Evolutionary conservation across 1,284 basidiomycete genomes (phyloP).

Genomic region (Cutaneotrichosporon sp.): DNA sequence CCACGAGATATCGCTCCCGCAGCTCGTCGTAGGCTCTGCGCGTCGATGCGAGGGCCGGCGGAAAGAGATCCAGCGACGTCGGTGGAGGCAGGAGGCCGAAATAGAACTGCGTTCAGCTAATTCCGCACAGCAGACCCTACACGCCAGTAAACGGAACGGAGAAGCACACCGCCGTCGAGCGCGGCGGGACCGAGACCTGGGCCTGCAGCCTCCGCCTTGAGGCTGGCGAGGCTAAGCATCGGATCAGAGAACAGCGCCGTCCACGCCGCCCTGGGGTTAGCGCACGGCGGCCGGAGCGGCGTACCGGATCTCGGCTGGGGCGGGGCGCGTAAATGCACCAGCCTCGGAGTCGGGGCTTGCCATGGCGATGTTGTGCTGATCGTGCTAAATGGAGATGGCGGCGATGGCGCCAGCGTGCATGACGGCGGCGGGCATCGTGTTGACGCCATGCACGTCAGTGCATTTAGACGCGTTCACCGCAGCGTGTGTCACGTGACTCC

Average conservation of each 20-base stretch:
- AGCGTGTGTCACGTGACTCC: too few species aligned
- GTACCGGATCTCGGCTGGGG: background rate
- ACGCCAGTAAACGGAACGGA: constrained; percentile 49
- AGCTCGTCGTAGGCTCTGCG: constrained; percentile 43
- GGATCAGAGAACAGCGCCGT: constrained; percentile 41
- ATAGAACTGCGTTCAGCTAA: constrained; percentile 39
- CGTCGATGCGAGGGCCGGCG: constrained; percentile 23
- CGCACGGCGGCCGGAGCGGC: background rate
- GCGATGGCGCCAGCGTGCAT: too few species aligned
- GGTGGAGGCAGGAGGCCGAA: constrained; percentile 46
- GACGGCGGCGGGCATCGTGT: too few species aligned
- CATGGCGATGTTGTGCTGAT: background rate
- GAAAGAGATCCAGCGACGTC: constrained; percentile 36
- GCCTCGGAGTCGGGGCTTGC: background rate
- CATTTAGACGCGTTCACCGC: too few species aligned
- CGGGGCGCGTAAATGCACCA: background rate
- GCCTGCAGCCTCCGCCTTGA: constrained; percentile 34
- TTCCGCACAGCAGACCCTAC: constrained; percentile 27
- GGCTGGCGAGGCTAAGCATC: constrained; percentile 36
- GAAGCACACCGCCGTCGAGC: constrained; percentile 33
- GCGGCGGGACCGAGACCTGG: constrained; percentile 34
- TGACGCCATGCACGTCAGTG: too few species aligned
- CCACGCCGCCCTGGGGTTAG: constrained; percentile 34
- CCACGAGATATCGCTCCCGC: constrained; percentile 46
- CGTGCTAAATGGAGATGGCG: too few species aligned